These are phyloP conservation scores for Ophidiomyces ophidiicola DNA, from an alignment of 2,329 filamentous ascomycete genomes.

Conservation along the genomic window DNA sequence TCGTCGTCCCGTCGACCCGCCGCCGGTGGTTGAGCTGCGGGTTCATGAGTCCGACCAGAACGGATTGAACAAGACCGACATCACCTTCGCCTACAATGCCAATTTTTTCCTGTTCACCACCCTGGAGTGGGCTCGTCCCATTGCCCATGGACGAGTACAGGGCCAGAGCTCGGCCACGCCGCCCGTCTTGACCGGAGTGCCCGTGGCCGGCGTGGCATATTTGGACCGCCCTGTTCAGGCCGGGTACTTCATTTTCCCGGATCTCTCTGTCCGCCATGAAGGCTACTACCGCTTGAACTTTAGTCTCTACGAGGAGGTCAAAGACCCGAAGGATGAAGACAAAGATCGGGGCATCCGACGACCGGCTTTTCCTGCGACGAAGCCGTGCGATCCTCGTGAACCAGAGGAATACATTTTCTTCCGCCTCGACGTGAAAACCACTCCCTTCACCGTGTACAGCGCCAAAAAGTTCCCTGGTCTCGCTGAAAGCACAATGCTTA, in stretches of 20 bases:
- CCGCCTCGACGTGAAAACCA: slow-evolving; percentile 79
- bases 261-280: slow-evolving; percentile 90
- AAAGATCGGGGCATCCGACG: slow-evolving; percentile 28
- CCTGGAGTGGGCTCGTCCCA: slow-evolving; percentile 69
- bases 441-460: slow-evolving; percentile 78
- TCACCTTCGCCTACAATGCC: slow-evolving; percentile 85
- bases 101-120: slow-evolving; percentile 97
- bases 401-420: slow-evolving; percentile 58
- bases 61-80: slow-evolving; percentile 51
- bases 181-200: slow-evolving; percentile 84
- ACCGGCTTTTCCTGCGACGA: neutral
- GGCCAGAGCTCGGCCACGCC: slow-evolving; percentile 55
- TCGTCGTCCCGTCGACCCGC: slow-evolving; percentile 83
- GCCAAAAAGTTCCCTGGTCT: slow-evolving; percentile 98
- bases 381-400: slow-evolving; percentile 14
- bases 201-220: slow-evolving; percentile 91
- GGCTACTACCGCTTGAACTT: slow-evolving; percentile 86
- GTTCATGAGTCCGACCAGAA: slow-evolving; percentile 57
- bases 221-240: slow-evolving; percentile 67
- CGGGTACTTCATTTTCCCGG: slow-evolving; percentile 96
- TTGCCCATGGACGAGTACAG: slow-evolving; percentile 67
- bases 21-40: slow-evolving; percentile 82
- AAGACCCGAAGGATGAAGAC: slow-evolving; percentile 69
- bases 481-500: slow-evolving; percentile 76
- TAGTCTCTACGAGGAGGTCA: slow-evolving; percentile 85